Percentiles rank a stretch among this genome's conserved stretches.
These are phyloP conservation scores for Plantago coronopus DNA, from an alignment of 305 asterid genomes.

Conservation along the genomic window DNA sequence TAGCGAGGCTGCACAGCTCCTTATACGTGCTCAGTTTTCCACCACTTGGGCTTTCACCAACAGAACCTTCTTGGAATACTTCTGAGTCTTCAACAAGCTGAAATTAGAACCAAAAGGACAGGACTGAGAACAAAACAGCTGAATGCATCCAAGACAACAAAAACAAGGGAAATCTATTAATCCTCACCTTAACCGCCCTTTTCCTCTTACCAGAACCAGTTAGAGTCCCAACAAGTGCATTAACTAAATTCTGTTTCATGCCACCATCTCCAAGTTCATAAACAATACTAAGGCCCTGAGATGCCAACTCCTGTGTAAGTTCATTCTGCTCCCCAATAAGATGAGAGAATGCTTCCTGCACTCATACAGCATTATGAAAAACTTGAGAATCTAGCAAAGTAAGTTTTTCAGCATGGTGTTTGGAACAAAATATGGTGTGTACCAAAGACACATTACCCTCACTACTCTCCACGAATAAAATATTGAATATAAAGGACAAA, in stretches of 20 bases:
- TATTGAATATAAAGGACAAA: neutral
- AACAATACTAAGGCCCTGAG: conserved; percentile 97
- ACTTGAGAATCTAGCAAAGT: conserved; percentile 3
- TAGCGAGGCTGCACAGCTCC: conserved; percentile 97
- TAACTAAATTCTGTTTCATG: conserved; percentile 84
- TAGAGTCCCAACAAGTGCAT: conserved; percentile 93
- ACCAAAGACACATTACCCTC: no score
- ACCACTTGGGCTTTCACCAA: conserved; percentile 95
- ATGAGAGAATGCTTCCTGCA: conserved; percentile 97
- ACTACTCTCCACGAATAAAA: no score
- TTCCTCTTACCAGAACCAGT: conserved; percentile 99
- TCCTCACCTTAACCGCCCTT: conserved; percentile 85
- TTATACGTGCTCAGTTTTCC: conserved; percentile 96
- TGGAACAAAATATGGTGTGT: conserved; percentile 1
- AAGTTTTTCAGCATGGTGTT: no score
- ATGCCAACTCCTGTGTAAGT: conserved; percentile 97
- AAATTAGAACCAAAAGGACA: conserved; percentile 22
- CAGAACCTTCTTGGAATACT: conserved; percentile 88
- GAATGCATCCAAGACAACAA: conserved; percentile 10
- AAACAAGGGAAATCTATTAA: conserved; percentile 21
- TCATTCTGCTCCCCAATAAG: conserved; percentile 91
- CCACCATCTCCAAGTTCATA: conserved; percentile 93
- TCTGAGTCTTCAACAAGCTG: conserved; percentile 92
- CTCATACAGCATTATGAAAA: conserved; percentile 23
- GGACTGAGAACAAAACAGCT: conserved; percentile 7